A percentile compares a stretch with the other conserved stretches of the same genome.
Conservation (phyloP, 768 basidiomycete genomes). For the Tulasnella calospora region DNA sequence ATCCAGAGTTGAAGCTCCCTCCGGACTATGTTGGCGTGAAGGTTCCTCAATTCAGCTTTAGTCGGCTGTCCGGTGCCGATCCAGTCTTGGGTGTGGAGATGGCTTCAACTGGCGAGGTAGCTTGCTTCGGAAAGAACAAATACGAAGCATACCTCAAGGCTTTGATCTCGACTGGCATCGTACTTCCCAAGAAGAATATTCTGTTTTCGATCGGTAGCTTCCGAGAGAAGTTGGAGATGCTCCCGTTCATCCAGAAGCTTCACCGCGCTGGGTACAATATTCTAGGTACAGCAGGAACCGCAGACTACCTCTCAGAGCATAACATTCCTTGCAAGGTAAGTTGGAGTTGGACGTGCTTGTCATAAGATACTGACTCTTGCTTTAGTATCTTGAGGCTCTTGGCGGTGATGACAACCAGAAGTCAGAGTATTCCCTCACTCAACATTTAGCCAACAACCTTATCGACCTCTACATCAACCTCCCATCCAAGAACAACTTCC, state of each 20-base stretch:
- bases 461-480: constrained; percentile 99
- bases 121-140: constrained; percentile 95
- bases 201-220: constrained; percentile 94
- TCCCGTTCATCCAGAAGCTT: constrained; percentile 94
- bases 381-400: constrained; percentile 82
- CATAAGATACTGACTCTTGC: not conserved
- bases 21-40: constrained; percentile 96
- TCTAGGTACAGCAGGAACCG: constrained; percentile 94
- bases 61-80: constrained; percentile 91
- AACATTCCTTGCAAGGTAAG: constrained; percentile 90
- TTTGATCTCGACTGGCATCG: constrained; percentile 91
- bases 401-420: constrained; percentile 66
- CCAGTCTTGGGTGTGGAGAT: constrained; percentile 98
- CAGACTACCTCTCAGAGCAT: constrained; percentile 96
- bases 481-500: constrained; percentile 95
- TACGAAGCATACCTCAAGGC: constrained; percentile 99
- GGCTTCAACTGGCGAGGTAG: constrained; percentile 99
- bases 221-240: constrained; percentile 93
- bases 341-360: not conserved
- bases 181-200: constrained; percentile 94
- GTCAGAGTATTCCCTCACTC: constrained; percentile 93
- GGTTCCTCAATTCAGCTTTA: constrained; percentile 99
- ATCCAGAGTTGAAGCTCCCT: constrained; percentile 83
- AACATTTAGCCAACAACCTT: constrained; percentile 92
- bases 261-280: constrained; percentile 89